Percentiles rank a stretch among this genome's conserved stretches.
Evolutionary conservation across 179 eudicot species (phyloP).

Genomic region (Vitellaria paradoxa): DNA sequence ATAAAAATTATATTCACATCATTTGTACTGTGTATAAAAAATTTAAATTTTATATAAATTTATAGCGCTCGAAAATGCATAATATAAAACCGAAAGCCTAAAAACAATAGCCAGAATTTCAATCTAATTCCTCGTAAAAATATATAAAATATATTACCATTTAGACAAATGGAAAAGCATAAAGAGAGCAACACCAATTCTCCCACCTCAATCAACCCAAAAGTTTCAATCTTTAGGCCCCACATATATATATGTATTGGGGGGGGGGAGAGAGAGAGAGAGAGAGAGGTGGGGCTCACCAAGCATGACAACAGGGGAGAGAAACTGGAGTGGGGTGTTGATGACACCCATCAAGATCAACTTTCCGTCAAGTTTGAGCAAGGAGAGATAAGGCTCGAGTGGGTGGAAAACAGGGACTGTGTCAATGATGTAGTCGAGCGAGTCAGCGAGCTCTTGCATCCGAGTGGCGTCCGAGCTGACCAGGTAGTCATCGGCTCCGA

Average conservation of each 20-base stretch:
- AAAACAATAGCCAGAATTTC: too few relatives aligned
- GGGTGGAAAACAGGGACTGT: slow-evolving; percentile 79
- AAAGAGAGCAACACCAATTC: too few relatives aligned
- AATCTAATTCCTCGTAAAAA: too few relatives aligned
- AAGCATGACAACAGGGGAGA: slow-evolving; percentile 70
- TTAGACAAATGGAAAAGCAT: too few relatives aligned
- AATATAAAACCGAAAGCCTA: too few relatives aligned
- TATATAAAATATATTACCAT: too few relatives aligned
- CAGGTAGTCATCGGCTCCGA: slow-evolving; percentile 78
- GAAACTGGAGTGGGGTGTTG: slow-evolving; percentile 63
- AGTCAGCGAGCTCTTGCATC: slow-evolving; percentile 56
- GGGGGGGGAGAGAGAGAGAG: neutral
- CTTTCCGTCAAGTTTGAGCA: slow-evolving; percentile 74
- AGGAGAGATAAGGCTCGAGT: slow-evolving; percentile 79
- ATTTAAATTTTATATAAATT: too few relatives aligned
- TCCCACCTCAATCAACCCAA: too few relatives aligned
- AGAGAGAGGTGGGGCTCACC: slow-evolving; percentile 40
- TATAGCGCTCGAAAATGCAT: too few relatives aligned
- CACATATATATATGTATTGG: neutral
- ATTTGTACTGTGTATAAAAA: too few relatives aligned
- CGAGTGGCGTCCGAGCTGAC: slow-evolving; percentile 68
- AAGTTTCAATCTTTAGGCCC: too few relatives aligned
- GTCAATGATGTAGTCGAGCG: slow-evolving; percentile 85
- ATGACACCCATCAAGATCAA: slow-evolving; percentile 81
- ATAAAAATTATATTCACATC: too few relatives aligned